Evolutionary conservation across 345 rosid genomes (phyloP), one percentile per base, ranked within the genome.

Genomic region (Syzygium oleosum): DNA sequence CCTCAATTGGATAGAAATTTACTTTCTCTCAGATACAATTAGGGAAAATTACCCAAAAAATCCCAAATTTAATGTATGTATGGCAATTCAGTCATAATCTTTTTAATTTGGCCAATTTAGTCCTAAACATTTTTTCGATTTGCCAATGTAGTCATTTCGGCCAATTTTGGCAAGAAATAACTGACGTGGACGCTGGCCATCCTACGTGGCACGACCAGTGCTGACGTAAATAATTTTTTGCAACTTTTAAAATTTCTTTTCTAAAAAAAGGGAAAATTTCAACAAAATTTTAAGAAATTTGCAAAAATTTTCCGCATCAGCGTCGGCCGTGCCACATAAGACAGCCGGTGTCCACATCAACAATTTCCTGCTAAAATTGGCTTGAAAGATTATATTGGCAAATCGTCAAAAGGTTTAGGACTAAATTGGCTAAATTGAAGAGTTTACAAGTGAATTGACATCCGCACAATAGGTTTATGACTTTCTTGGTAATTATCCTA

Each of bases 341-440:
- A 65, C 2, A 2, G 4, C 1, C 12, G 1, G 16, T 3, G 6
- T 7, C 38, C 38, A 31, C 5, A 1, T 31, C 1, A 65, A 21
- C 2, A 4, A 31, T 2, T 65, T 31, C 11, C 3, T 29, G 4
- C 43, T 13, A 7, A 31, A 65, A 31, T 65, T 29, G 3, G 3
- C 0, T 0, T 0, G 9, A 65, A 31, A 2, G 41, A 31, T n/a
- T 65, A 29, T 31, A 7, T 31, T 65, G 2, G 19, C 0, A 31
- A 65, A 65, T 16, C 31, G 2, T 65, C 22, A 29, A 65, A 65
- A 29, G 3, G 3, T 65, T 31, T 8, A 65, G 1, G 3, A 29
- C 43, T 65, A 65, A 65, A 8, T 63, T 63, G 3, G 21, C 5
- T 0, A 63, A 63, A 63, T 63, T 3, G 3, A 29, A 2, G 14